Evolutionary conservation across 306 rosid species (phyloP).

Genomic region (Sindora glabra): DNA sequence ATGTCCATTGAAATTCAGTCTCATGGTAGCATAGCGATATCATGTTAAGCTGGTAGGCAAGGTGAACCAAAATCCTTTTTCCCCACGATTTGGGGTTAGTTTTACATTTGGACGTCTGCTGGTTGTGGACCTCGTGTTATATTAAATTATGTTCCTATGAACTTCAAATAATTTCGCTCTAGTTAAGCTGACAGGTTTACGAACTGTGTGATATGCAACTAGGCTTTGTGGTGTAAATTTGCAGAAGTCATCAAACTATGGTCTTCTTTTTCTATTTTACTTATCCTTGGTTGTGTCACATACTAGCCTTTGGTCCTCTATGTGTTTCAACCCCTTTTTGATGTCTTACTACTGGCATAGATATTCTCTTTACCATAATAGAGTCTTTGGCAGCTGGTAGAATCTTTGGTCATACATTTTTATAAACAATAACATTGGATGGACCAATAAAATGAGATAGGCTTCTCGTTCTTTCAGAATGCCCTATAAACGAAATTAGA

Average conservation of each 20-base stretch:
- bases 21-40: background rate
- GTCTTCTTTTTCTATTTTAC: background rate
- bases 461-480: slow-evolving; percentile 6
- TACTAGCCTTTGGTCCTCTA: background rate
- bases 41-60: background rate
- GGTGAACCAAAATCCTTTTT: background rate
- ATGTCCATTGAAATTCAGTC: background rate
- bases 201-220: background rate
- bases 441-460: background rate
- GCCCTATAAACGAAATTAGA: slow-evolving; percentile 2
- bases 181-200: background rate
- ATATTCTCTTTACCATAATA: background rate
- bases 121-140: background rate
- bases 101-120: background rate
- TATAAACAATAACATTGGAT: background rate
- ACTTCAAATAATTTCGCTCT: background rate
- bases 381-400: background rate
- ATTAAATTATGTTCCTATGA: background rate
- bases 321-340: background rate
- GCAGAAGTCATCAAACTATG: background rate
- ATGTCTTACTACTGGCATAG: background rate
- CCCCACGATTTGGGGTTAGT: background rate
- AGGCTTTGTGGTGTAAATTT: background rate
- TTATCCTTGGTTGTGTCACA: too few species aligned
- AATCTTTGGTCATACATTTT: background rate